A percentile compares a stretch with the other conserved stretches of the same genome.
Evolutionary conservation across 2,329 filamentous ascomycete genomes (phyloP).

Genomic region (Botryotinia globosa): DNA sequence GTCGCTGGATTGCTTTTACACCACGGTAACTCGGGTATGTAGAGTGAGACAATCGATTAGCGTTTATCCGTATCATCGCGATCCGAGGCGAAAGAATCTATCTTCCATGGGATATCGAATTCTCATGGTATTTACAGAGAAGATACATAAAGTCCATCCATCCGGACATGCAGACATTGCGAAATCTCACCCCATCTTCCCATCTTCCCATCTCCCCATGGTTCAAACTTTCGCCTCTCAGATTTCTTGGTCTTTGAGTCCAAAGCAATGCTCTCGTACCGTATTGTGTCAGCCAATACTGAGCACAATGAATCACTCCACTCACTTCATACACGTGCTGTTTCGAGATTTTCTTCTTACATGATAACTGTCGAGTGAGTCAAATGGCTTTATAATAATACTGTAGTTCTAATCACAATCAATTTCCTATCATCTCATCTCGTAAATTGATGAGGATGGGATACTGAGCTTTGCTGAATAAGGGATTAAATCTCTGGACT

Average conservation of each 20-base stretch:
- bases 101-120: background rate
- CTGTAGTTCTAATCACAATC: background rate
- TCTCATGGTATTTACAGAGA: background rate
- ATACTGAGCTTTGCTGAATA: background rate
- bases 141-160: background rate
- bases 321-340: slow-evolving; percentile 30
- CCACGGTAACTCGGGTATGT: slow-evolving; percentile 26
- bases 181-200: background rate
- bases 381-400: background rate
- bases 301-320: slow-evolving; percentile 13
- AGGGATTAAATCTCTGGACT: background rate
- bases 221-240: background rate
- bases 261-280: background rate
- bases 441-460: background rate
- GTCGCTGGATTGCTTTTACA: background rate
- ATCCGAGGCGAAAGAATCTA: slow-evolving; percentile 9
- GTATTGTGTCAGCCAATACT: slow-evolving; percentile 22
- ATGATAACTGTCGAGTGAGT: slow-evolving; percentile 14
- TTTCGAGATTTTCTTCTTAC: slow-evolving; percentile 25
- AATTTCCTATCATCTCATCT: background rate
- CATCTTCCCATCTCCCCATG: background rate
- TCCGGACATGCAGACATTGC: background rate
- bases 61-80: background rate
- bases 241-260: slow-evolving; percentile 4
- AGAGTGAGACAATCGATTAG: background rate